phyloP scores from a whole-genome alignment of 148 eudicot species.

The Dysphania ambrosioides region DNA sequence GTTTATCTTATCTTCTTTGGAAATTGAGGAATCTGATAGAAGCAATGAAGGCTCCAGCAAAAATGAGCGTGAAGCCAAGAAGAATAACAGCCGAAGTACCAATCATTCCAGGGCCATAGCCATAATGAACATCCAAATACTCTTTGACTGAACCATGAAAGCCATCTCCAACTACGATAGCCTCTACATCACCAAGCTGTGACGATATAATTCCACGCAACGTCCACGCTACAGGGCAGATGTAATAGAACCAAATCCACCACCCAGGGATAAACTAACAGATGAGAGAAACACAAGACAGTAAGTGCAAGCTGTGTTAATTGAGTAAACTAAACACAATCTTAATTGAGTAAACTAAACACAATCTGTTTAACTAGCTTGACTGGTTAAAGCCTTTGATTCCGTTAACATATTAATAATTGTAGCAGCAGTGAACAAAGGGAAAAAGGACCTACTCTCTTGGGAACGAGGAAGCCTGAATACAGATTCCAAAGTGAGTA shows the following conservation, averaged over 20 bases:
- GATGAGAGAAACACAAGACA: slow-evolving; percentile 2
- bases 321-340: not conserved
- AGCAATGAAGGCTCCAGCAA: slow-evolving; percentile 54
- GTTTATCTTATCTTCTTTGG: slow-evolving; percentile 56
- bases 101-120: slow-evolving; percentile 49
- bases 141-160: slow-evolving; percentile 61
- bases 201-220: slow-evolving; percentile 63
- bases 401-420: not conserved
- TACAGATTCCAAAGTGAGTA: slow-evolving; percentile 89
- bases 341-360: not conserved
- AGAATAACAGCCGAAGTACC: slow-evolving; percentile 52
- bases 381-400: not conserved
- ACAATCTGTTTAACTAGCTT: not conserved
- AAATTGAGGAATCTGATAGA: slow-evolving; percentile 70
- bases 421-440: not conserved
- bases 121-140: slow-evolving; percentile 46
- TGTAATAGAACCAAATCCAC: slow-evolving; percentile 95
- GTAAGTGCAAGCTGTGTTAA: not conserved
- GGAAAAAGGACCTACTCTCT: slow-evolving; percentile 45
- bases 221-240: slow-evolving; percentile 80
- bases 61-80: slow-evolving; percentile 49
- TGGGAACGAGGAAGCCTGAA: slow-evolving; percentile 82
- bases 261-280: slow-evolving; percentile 69
- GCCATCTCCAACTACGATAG: slow-evolving; percentile 45
- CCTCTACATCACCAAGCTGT: slow-evolving; percentile 81